phyloP scores from a whole-genome alignment of 176 grass and related monocot species.

The Luzula sylvatica region DNA sequence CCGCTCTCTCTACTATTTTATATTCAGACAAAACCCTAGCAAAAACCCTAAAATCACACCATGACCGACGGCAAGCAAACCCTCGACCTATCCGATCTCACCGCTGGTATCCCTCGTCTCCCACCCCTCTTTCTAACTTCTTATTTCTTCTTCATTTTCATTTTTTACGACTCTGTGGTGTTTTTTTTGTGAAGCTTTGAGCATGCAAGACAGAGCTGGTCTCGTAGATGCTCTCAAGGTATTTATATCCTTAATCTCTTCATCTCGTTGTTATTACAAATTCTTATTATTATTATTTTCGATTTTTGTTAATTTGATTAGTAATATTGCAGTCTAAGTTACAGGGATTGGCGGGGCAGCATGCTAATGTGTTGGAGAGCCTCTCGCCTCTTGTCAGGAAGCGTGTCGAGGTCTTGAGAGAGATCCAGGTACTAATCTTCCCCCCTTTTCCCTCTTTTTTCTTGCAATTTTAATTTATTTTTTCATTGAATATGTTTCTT shows the following conservation, averaged over 20 bases:
- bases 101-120: constrained; percentile 33
- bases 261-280: constrained; percentile 1
- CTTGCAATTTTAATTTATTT: no score
- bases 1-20: constrained; percentile 1
- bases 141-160: neutral
- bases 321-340: constrained; percentile 42
- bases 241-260: constrained; percentile 8
- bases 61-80: constrained; percentile 62
- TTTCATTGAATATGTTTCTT: neutral
- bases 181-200: constrained; percentile 37
- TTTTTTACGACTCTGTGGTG: constrained; percentile 14
- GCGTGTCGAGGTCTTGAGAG: constrained; percentile 63
- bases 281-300: neutral
- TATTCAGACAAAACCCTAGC: constrained; percentile 9
- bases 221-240: constrained; percentile 63
- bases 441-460: neutral
- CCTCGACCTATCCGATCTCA: constrained; percentile 58
- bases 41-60: constrained; percentile 13
- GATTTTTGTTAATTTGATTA: constrained; percentile 5
- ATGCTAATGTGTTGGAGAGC: constrained; percentile 46
- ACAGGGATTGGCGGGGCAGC: constrained; percentile 53
- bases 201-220: constrained; percentile 56
- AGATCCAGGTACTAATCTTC: constrained; percentile 49
- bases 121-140: constrained; percentile 5
- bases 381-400: constrained; percentile 73